Percentiles rank a stretch among this genome's conserved stretches.
Conservation (phyloP, 2,329 filamentous ascomycete species). For the Ilyonectria mors-panacis region DNA sequence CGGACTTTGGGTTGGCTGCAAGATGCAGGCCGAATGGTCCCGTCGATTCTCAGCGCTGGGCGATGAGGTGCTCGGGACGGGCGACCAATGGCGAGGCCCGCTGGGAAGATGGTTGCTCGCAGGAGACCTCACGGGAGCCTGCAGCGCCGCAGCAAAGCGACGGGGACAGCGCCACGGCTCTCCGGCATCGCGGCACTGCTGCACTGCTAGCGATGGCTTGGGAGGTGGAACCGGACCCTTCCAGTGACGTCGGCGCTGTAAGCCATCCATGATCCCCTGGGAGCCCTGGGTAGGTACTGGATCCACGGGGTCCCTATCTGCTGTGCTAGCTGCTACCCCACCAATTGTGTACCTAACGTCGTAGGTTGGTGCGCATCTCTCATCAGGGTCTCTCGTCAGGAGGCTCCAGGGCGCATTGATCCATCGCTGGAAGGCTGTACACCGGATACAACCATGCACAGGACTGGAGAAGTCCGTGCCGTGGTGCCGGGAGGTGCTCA, state of each 20-base stretch:
- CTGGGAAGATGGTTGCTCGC: neutral
- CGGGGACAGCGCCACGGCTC: neutral
- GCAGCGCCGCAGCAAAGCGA: neutral
- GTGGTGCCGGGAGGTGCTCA: neutral
- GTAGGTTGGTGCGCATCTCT: neutral
- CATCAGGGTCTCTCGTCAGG: neutral
- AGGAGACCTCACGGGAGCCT: neutral
- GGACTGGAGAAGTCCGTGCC: neutral
- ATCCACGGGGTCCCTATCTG: no score
- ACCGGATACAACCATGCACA: neutral
- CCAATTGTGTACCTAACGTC: neutral
- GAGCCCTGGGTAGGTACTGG: neutral
- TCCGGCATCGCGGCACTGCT: slow-evolving; percentile 21
- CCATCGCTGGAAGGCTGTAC: neutral
- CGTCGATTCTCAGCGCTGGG: neutral
- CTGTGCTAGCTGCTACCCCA: neutral
- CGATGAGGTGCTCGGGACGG: slow-evolving; percentile 27
- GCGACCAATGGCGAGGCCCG: slow-evolving; percentile 17
- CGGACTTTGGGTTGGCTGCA: slow-evolving; percentile 11
- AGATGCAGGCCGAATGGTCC: neutral
- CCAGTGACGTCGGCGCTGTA: slow-evolving; percentile 12
- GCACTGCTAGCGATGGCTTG: neutral
- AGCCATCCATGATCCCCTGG: neutral
- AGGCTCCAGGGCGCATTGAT: neutral
- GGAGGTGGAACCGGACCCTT: slow-evolving; percentile 1